These are phyloP conservation scores for Monilinia vaccinii-corymbosi DNA, from an alignment of 2,329 filamentous ascomycete genomes.

Conservation along the genomic window DNA sequence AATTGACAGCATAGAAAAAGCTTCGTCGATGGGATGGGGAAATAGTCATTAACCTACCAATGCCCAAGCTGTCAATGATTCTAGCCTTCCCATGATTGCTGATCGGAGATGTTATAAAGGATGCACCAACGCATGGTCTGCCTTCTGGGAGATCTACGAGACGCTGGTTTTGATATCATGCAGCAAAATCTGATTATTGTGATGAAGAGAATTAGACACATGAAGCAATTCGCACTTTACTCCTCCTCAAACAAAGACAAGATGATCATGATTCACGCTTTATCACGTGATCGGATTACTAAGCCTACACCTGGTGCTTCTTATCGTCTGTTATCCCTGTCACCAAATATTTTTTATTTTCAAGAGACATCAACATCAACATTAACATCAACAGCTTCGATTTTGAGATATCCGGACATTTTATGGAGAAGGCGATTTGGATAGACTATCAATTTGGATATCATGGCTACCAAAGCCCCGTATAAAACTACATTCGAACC, in stretches of 20 bases:
- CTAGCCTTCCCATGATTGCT: slow-evolving; percentile 14
- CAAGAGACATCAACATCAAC: neutral
- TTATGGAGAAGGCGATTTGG: neutral
- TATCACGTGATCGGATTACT: too few species aligned
- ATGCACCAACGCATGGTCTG: neutral
- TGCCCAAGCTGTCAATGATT: slow-evolving; percentile 23
- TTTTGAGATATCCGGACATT: neutral
- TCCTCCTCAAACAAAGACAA: neutral
- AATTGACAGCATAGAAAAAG: neutral
- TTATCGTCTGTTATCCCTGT: slow-evolving; percentile 14
- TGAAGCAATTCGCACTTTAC: neutral
- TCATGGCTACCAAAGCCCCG: slow-evolving; percentile 52
- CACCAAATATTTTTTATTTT: slow-evolving; percentile 17
- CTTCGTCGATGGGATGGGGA: neutral
- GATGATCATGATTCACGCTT: too few species aligned
- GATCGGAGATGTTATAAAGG: neutral
- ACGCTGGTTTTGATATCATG: neutral
- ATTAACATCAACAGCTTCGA: neutral
- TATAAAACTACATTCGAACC: slow-evolving; percentile 86
- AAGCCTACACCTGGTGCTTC: too few species aligned
- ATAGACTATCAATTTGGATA: slow-evolving; percentile 9
- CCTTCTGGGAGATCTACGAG: neutral
- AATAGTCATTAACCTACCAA: slow-evolving; percentile 16
- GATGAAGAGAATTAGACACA: neutral
- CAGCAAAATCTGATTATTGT: neutral